Conservation (phyloP, 495 filamentous ascomycete genomes). For the Durotheca rogersii region DNA sequence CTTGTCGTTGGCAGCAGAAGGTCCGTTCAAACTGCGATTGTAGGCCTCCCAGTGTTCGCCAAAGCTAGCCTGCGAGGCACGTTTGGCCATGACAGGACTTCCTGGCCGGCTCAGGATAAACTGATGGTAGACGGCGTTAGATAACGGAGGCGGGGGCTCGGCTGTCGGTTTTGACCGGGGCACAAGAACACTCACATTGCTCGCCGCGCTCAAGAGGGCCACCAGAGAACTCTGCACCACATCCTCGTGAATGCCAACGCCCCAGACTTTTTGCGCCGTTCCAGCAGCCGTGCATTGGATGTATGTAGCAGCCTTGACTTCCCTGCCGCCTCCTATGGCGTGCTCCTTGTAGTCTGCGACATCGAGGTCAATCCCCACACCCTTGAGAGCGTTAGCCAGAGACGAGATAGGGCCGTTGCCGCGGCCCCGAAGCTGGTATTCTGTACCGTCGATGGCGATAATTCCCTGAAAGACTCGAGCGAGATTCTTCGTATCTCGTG, state of each 20-base stretch:
- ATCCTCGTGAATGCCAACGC: conserved; percentile 93
- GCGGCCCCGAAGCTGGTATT: conserved; percentile 74
- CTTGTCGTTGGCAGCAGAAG: conserved; percentile 22
- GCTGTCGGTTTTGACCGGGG: too few relatives aligned
- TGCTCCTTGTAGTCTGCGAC: conserved; percentile 97
- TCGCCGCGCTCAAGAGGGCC: conserved; percentile 83
- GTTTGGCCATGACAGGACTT: conserved; percentile 55
- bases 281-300: conserved; percentile 84
- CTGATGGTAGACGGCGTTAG: conserved; percentile 39
- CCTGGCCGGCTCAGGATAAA: conserved; percentile 58
- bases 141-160: too few relatives aligned
- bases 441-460: conserved; percentile 75
- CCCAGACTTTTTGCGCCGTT: conserved; percentile 77
- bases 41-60: conserved; percentile 44
- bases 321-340: conserved; percentile 74
- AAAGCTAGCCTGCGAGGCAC: conserved; percentile 34
- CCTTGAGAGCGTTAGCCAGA: conserved; percentile 76
- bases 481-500: conserved; percentile 71
- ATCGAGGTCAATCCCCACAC: conserved; percentile 86
- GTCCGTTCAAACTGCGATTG: conserved; percentile 7
- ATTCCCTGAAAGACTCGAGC: conserved; percentile 86
- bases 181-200: conserved; percentile 78
- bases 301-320: conserved; percentile 89
- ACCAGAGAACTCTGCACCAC: conserved; percentile 90
- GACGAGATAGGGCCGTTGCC: conserved; percentile 92